Conservation (phyloP, 2,329 filamentous ascomycete species). For the Hypoxylon sp. region DNA sequence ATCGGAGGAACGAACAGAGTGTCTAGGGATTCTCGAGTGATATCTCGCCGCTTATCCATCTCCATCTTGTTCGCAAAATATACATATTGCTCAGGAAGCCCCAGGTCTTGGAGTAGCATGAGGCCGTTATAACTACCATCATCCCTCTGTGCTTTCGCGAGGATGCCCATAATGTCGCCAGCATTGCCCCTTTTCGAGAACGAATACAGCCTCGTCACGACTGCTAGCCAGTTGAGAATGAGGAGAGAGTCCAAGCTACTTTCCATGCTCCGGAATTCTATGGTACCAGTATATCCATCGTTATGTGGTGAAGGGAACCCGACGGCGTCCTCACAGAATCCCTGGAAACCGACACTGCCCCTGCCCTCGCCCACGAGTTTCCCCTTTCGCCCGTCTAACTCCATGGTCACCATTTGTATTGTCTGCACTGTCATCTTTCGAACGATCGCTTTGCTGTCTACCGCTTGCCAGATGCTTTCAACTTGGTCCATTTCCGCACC, state of each 20-base stretch:
- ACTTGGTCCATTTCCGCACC: neutral
- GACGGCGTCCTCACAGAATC: constrained; percentile 13
- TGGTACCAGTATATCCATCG: constrained; percentile 27
- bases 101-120: constrained; percentile 24
- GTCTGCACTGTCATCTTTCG: constrained; percentile 12
- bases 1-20: constrained; percentile 6
- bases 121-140: constrained; percentile 1
- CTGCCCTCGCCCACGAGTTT: neutral
- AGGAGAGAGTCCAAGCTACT: constrained; percentile 22
- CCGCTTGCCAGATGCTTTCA: constrained; percentile 23
- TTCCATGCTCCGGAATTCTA: constrained; percentile 32
- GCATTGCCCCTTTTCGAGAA: constrained; percentile 18
- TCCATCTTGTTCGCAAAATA: constrained; percentile 10
- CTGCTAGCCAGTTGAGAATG: constrained; percentile 25
- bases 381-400: neutral
- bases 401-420: neutral
- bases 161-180: constrained; percentile 20
- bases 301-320: neutral
- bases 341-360: constrained; percentile 33
- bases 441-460: neutral
- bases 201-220: constrained; percentile 24
- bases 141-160: neutral
- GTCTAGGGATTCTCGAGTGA: neutral
- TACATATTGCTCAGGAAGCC: constrained; percentile 6
- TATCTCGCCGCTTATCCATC: neutral